These are phyloP conservation scores for Dionaea muscipula DNA, from an alignment of 179 eudicot species.

Conservation along the genomic window DNA sequence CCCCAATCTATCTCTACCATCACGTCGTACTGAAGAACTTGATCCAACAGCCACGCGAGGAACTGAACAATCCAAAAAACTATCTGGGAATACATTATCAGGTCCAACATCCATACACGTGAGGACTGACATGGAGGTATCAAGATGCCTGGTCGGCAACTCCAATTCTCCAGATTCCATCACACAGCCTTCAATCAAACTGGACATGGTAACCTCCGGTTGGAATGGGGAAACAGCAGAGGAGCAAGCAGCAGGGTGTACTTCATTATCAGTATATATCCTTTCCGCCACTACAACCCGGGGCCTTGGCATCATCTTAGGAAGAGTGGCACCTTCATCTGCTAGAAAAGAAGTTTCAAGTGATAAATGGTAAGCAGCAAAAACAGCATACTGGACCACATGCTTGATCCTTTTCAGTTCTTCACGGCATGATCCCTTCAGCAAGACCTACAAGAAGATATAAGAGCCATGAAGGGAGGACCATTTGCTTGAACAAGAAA, in stretches of 20 bases:
- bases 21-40: slow-evolving; percentile 7
- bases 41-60: slow-evolving; percentile 13
- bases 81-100: slow-evolving; percentile 15
- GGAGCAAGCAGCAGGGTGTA: slow-evolving; percentile 18
- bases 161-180: slow-evolving; percentile 19
- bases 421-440: slow-evolving; percentile 65
- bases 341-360: slow-evolving; percentile 90
- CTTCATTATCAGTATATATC: slow-evolving; percentile 22
- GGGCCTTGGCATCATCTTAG: slow-evolving; percentile 34
- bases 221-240: slow-evolving; percentile 10
- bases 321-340: slow-evolving; percentile 96
- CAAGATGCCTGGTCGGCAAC: slow-evolving; percentile 16
- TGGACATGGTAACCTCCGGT: slow-evolving; percentile 14
- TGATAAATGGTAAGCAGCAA: slow-evolving; percentile 94
- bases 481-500: background rate
- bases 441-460: slow-evolving; percentile 49
- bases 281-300: slow-evolving; percentile 25
- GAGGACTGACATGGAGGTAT: slow-evolving; percentile 14
- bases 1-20: slow-evolving; percentile 12
- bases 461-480: background rate
- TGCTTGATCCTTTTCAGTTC: slow-evolving; percentile 84
- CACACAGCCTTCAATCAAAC: slow-evolving; percentile 14
- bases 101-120: slow-evolving; percentile 18
- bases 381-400: slow-evolving; percentile 74
- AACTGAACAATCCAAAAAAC: slow-evolving; percentile 19